These are phyloP conservation scores for Cutaneotrichosporon sp. DNA, from an alignment of 1,284 basidiomycete genomes.

Conservation along the genomic window DNA sequence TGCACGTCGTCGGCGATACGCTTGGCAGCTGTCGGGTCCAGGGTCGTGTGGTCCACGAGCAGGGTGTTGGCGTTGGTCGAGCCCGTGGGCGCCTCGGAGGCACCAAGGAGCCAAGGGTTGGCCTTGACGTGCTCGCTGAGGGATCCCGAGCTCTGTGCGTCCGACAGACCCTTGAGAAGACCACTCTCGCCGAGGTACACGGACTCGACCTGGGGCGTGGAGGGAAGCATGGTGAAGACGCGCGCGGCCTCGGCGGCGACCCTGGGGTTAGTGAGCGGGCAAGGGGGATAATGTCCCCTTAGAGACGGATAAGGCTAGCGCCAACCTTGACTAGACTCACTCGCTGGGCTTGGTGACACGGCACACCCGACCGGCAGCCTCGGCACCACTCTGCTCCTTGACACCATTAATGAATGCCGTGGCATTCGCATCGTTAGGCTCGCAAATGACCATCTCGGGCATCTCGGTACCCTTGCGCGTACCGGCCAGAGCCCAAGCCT, in stretches of 20 bases:
- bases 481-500: conserved; percentile 34
- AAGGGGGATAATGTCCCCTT: neutral
- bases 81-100: neutral
- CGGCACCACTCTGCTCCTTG: conserved; percentile 11
- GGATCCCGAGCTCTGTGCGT: conserved; percentile 49
- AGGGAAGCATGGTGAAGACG: conserved; percentile 57
- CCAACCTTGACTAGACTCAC: too few species aligned
- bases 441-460: conserved; percentile 47
- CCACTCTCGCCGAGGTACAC: conserved; percentile 50
- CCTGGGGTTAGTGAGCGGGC: conserved; percentile 28
- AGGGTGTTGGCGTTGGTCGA: conserved; percentile 36
- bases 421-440: conserved; percentile 37
- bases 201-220: conserved; percentile 53
- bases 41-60: conserved; percentile 50
- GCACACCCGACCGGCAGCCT: conserved; percentile 22
- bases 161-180: conserved; percentile 49
- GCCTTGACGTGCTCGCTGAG: conserved; percentile 52
- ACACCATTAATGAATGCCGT: conserved; percentile 32
- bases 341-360: conserved; percentile 15
- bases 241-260: conserved; percentile 51
- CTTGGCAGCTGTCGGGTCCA: conserved; percentile 45
- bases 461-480: conserved; percentile 12
- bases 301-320: neutral
- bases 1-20: conserved; percentile 39
- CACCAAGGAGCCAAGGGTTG: conserved; percentile 28